Conservation (phyloP, 2,329 filamentous ascomycete species). For the Penicillium sp. region DNA sequence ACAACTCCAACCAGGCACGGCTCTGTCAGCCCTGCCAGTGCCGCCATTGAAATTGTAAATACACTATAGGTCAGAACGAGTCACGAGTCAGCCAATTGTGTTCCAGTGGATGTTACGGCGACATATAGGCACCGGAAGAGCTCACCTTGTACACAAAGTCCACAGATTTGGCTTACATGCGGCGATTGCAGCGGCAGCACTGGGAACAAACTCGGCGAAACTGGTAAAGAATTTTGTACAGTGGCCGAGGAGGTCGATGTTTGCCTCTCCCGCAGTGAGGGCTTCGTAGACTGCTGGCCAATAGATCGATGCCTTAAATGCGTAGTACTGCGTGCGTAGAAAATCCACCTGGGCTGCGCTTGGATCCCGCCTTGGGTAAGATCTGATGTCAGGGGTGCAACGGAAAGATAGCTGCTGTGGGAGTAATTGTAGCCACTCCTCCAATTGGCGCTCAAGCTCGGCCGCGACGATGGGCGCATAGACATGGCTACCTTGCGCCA, state of each 20-base stretch:
- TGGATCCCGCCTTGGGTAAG: neutral
- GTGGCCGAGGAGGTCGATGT: neutral
- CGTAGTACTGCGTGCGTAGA: neutral
- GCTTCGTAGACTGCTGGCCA: neutral
- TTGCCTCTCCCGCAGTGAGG: neutral
- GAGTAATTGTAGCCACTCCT: neutral
- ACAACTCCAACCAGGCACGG: neutral
- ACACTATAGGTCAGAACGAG: neutral
- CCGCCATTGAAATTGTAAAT: neutral
- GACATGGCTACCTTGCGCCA: constrained; percentile 16
- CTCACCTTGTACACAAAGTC: neutral
- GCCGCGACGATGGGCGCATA: neutral
- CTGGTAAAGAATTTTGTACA: neutral
- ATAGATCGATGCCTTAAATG: neutral
- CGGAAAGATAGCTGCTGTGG: neutral
- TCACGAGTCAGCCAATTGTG: neutral
- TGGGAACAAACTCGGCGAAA: neutral
- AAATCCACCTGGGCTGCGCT: neutral
- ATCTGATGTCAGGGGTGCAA: neutral
- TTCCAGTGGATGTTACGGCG: neutral
- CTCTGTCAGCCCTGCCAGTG: neutral
- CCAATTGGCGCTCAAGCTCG: neutral
- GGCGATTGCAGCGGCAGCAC: neutral
- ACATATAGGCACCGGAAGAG: neutral
- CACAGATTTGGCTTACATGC: neutral